Conservation (phyloP, 2,329 filamentous ascomycete genomes). For the Penicillium paneum region DNA sequence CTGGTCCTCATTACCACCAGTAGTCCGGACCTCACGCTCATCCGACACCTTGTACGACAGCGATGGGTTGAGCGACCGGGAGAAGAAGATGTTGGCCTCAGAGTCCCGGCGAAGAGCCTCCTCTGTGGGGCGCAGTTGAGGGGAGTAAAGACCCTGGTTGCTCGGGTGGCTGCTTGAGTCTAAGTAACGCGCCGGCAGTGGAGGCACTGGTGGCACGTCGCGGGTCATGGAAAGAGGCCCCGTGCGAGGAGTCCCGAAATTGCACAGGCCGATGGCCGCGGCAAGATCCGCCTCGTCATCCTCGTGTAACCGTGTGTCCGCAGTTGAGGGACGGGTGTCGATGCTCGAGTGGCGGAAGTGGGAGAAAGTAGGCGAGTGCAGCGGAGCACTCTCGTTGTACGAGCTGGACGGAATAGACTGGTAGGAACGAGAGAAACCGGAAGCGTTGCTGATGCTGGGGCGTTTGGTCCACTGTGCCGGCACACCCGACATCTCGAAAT, state of each 20-base stretch:
- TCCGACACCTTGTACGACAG: constrained; percentile 49
- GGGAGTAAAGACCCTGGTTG: constrained; percentile 54
- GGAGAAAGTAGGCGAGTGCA: constrained; percentile 45
- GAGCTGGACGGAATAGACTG: constrained; percentile 64
- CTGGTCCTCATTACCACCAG: constrained; percentile 57
- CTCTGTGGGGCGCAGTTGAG: constrained; percentile 44
- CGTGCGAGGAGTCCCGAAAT: constrained; percentile 75
- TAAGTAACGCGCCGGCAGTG: constrained; percentile 76
- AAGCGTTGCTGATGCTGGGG: constrained; percentile 48
- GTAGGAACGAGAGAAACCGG: constrained; percentile 71
- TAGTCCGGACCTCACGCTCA: constrained; percentile 66
- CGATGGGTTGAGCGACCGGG: constrained; percentile 44
- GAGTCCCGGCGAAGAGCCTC: constrained; percentile 36
- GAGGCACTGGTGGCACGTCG: constrained; percentile 83
- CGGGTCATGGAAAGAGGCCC: constrained; percentile 60
- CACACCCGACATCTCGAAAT: constrained; percentile 46
- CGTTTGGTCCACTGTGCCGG: constrained; percentile 55
- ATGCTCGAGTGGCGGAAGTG: constrained; percentile 72
- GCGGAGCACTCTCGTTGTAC: constrained; percentile 54
- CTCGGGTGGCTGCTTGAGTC: constrained; percentile 60
- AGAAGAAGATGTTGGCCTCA: constrained; percentile 41
- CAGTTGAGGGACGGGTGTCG: constrained; percentile 73
- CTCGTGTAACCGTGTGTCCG: constrained; percentile 69
- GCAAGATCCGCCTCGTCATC: constrained; percentile 85
- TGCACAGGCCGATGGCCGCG: constrained; percentile 84